A percentile compares a stretch with the other conserved stretches of the same genome.
Evolutionary conservation across 371 early-diverging fungal genomes (phyloP).

Genomic region (Modicella reniformis): DNA sequence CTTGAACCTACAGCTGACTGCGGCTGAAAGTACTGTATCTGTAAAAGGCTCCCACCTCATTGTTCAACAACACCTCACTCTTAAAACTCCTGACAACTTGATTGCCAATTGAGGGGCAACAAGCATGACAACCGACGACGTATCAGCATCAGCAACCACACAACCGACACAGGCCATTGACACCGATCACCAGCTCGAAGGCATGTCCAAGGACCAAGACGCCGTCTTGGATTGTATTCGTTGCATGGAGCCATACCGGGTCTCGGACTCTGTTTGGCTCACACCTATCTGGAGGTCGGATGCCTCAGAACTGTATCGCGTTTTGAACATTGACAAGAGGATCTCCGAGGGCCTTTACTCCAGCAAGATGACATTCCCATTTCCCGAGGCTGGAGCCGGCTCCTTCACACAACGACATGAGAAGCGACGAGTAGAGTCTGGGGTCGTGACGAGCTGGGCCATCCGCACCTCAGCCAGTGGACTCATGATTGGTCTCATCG

Average conservation of each 20-base stretch:
- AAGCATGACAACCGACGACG: too few relatives aligned
- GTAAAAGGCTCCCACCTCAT: too few relatives aligned
- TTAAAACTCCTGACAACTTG: too few relatives aligned
- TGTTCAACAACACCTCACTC: too few relatives aligned
- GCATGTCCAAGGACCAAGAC: background rate
- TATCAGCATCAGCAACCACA: too few relatives aligned
- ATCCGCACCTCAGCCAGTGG: slow-evolving; percentile 20
- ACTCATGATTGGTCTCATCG: slow-evolving; percentile 35
- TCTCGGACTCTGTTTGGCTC: slow-evolving; percentile 16
- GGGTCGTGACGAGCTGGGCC: slow-evolving; percentile 18
- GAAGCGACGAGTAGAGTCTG: background rate
- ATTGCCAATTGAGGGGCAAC: too few relatives aligned
- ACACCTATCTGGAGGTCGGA: slow-evolving; percentile 24
- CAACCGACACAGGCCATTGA: background rate
- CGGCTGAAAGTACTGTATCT: too few relatives aligned
- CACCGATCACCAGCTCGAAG: background rate
- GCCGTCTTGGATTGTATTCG: slow-evolving; percentile 5
- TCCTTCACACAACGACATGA: slow-evolving; percentile 20
- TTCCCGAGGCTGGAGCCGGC: slow-evolving; percentile 12
- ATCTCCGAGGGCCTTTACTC: slow-evolving; percentile 30
- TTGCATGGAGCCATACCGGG: slow-evolving; percentile 20
- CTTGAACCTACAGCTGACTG: too few relatives aligned
- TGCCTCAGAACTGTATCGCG: slow-evolving; percentile 19
- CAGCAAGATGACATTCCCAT: slow-evolving; percentile 19
- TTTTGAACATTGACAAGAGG: slow-evolving; percentile 20